Evolutionary conservation across 176 grass and related monocot species (phyloP), one percentile per base, ranked within the genome.

Genomic region (Hsuehochloa calcarea): DNA sequence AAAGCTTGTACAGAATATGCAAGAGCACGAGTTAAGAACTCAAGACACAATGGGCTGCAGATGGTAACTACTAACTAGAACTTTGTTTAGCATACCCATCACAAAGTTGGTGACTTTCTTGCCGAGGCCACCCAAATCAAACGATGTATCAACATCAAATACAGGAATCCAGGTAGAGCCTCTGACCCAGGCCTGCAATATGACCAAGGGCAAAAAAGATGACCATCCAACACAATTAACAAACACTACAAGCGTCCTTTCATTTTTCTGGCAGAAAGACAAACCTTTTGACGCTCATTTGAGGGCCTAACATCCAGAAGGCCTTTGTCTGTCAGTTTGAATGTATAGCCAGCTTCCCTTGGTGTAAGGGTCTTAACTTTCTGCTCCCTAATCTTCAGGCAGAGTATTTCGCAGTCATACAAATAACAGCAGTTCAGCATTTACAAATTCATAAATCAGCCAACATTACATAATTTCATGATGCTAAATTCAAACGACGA

Each of bases 151-250:
- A 69, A 95, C 79, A 69, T 98, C 96, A 78, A 98, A 98, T 80
- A 95, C 91, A 63, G 96, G 93, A 89, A 98, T 88, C 93, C 96
- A 95, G 54, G 91, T 87, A 77, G 96, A 98, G 43, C 96, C 93
- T 98, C 88, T 98, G 60, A 94, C 93, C 91, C 88, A 94, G 43
- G 96, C 96, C 96, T 98, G 87, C 68, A 73, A 41, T 38, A 58
- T 17, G 37, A 79, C 27, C 41, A 66, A 58, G 2, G 59, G 6
- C 41, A 20, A 1, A 80, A 40, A 80, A 47, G 39, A 31, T 51
- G 60, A 59, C 22, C 8, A 73, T 73, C 58, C 31, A 34, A 34
- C n/a, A 50, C 27, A 68, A 64, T 59, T 35, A 61, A 1, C 41
- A 31, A 58, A 23, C 55, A 47, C 62, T 23, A 38, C 4, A 19